Evolutionary conservation across 495 filamentous ascomycete species (phyloP).

Genomic region (Penicillium desertorum): DNA sequence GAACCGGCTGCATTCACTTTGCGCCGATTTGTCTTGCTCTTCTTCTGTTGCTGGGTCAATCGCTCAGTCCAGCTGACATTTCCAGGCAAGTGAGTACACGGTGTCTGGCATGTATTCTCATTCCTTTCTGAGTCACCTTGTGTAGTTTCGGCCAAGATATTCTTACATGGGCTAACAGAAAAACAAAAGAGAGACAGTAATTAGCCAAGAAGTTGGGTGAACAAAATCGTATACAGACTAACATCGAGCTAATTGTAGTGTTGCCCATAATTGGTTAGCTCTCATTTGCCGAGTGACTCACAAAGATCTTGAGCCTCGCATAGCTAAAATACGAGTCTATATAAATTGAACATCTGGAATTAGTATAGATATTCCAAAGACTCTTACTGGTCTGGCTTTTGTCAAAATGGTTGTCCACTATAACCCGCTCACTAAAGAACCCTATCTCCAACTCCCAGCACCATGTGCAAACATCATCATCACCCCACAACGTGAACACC

Average conservation of each 20-base stretch:
- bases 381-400: neutral
- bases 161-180: neutral
- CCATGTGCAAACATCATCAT: constrained; percentile 31
- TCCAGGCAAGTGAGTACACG: neutral
- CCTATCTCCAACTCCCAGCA: constrained; percentile 28
- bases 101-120: neutral
- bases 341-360: neutral
- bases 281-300: constrained; percentile 2
- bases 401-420: constrained; percentile 19
- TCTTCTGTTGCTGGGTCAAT: neutral
- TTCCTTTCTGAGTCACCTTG: neutral
- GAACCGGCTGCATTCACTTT: neutral
- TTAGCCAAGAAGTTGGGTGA: neutral
- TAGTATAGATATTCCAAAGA: neutral
- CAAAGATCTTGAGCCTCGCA: neutral
- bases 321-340: neutral
- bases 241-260: too few relatives aligned
- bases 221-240: neutral
- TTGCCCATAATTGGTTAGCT: constrained; percentile 1
- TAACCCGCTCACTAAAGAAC: constrained; percentile 21
- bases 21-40: neutral
- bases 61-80: neutral
- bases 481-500: constrained; percentile 24
- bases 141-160: neutral
- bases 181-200: neutral